Evolutionary conservation across 2,329 filamentous ascomycete species (phyloP).

Genomic region (Apiospora koreana): DNA sequence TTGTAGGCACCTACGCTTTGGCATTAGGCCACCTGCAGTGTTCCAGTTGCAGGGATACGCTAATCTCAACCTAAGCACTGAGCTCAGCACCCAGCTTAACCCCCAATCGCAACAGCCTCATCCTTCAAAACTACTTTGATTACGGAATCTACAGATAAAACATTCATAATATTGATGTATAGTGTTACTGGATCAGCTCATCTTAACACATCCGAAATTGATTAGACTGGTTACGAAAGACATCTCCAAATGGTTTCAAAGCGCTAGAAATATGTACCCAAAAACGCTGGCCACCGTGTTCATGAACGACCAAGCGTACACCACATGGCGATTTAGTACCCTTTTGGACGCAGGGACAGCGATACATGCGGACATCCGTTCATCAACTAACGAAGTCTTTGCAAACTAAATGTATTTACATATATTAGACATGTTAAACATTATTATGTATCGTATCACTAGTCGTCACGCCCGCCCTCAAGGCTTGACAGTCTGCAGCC

Average conservation of each 20-base stretch:
- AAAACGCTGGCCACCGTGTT: not conserved
- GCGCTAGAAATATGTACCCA: too few species aligned
- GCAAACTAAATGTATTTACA: not conserved
- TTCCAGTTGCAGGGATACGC: not conserved
- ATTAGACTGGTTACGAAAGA: too few species aligned
- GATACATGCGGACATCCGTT: not conserved
- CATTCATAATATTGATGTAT: too few species aligned
- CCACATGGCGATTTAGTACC: too few species aligned
- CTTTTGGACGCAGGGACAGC: not conserved
- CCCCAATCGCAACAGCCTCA: too few species aligned
- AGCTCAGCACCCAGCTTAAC: too few species aligned
- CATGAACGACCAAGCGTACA: too few species aligned
- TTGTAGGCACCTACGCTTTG: constrained; percentile 1
- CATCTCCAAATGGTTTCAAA: too few species aligned
- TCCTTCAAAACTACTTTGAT: too few species aligned
- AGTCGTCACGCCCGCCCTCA: constrained; percentile 10
- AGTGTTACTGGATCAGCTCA: too few species aligned
- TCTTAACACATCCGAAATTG: too few species aligned
- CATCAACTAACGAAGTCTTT: not conserved
- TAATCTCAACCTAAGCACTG: not conserved
- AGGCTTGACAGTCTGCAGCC: constrained; percentile 30
- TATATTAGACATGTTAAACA: not conserved
- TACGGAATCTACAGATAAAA: too few species aligned
- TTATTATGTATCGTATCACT: not conserved
- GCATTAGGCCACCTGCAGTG: not conserved